Evolutionary conservation across 192 early-diverging fungal genomes (phyloP).

Genomic region (Mortierella antarctica): DNA sequence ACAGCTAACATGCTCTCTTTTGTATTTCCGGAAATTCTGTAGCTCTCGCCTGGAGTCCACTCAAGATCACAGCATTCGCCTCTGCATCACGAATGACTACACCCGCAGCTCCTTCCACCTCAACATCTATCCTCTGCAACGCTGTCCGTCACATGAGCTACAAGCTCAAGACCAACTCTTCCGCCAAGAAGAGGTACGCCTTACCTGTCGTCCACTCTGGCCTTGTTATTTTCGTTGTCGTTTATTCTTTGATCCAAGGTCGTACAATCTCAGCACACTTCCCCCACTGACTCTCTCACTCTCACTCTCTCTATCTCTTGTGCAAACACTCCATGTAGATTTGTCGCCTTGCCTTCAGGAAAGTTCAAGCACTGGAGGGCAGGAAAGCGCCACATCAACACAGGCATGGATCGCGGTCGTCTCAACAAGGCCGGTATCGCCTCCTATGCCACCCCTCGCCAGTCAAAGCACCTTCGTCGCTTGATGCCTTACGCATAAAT

Average conservation of each 20-base stretch:
- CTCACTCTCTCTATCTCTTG: not conserved
- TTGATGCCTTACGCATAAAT: constrained; percentile 52
- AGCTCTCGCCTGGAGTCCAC: constrained; percentile 53
- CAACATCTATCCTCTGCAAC: constrained; percentile 44
- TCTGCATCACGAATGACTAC: constrained; percentile 29
- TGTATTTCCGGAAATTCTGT: not conserved
- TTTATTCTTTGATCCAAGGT: not conserved
- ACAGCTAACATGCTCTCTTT: not conserved
- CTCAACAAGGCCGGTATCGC: constrained; percentile 50
- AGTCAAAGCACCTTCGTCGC: constrained; percentile 51
- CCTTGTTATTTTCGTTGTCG: not conserved
- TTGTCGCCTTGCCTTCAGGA: constrained; percentile 51
- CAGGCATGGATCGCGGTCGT: constrained; percentile 53
- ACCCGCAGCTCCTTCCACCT: constrained; percentile 23
- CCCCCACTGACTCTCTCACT: not conserved
- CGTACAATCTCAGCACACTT: not conserved
- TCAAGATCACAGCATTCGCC: constrained; percentile 35
- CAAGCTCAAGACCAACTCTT: constrained; percentile 53
- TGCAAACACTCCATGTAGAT: constrained; percentile 7
- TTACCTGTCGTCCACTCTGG: not conserved
- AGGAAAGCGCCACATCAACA: constrained; percentile 56
- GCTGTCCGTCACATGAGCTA: constrained; percentile 52
- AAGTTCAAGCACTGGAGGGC: constrained; percentile 56
- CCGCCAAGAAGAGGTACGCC: constrained; percentile 51
- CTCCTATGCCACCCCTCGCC: constrained; percentile 30